phyloP scores from a whole-genome alignment of 176 grass and related monocot genomes.

The Aechmea fasciata region DNA sequence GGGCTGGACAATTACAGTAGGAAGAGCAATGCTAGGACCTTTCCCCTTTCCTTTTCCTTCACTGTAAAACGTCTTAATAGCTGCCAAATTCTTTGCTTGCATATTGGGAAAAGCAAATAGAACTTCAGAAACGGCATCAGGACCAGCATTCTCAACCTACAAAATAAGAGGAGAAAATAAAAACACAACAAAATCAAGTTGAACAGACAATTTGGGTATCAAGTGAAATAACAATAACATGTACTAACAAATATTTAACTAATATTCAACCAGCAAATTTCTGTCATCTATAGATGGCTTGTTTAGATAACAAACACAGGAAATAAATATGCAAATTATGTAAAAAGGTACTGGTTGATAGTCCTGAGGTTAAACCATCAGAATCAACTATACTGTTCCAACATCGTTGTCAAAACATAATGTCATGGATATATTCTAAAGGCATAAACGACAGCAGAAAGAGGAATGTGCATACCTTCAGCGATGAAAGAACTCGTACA shows the following conservation, averaged over 20 bases:
- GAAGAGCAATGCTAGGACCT: conserved; percentile 39
- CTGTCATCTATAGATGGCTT: background rate
- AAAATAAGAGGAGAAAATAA: conserved; percentile 10
- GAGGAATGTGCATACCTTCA: conserved; percentile 45
- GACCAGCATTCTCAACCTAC: conserved; percentile 79
- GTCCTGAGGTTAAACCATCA: background rate
- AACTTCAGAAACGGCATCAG: conserved; percentile 59
- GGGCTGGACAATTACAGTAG: conserved; percentile 51
- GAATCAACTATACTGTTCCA: background rate
- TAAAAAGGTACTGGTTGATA: background rate
- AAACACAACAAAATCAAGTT: conserved; percentile 6
- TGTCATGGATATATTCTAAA: background rate
- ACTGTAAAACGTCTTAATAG: conserved; percentile 60
- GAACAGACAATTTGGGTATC: background rate
- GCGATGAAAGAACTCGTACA: conserved; percentile 54
- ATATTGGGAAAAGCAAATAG: conserved; percentile 60
- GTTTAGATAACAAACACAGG: too few species aligned
- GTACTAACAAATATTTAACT: background rate
- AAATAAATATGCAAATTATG: too few species aligned
- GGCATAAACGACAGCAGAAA: background rate
- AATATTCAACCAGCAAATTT: background rate
- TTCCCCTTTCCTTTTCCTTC: conserved; percentile 54
- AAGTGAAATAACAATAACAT: background rate
- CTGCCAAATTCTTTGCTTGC: conserved; percentile 84
- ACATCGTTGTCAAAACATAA: background rate